Base-by-base conservation (phyloP, 345 rosid genomes). In the Excoecaria agallocha region DNA sequence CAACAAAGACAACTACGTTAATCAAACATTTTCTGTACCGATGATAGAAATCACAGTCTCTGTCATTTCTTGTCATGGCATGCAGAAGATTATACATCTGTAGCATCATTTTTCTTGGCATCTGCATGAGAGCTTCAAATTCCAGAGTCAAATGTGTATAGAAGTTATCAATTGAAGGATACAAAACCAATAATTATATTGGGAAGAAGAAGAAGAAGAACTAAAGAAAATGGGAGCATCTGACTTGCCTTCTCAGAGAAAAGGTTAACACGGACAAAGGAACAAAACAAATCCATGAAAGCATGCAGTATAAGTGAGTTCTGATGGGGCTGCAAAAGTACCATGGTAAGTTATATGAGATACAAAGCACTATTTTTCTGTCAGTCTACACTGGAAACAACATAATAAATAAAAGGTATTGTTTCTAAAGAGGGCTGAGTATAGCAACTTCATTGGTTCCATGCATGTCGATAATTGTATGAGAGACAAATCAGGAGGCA, bases 221-320 rank as follows among this genome's bases (percentile, higher is more conserved):
- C 59, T 15, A 60, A 49, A 66, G 63, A 63, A 43, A 19, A 24
- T 62, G 3, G 49, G 37, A 41, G 22, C 45, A 75, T 80, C 24
- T 69, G 60, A 86, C 88, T 87, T 88, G 82, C 99, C 99, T 93
- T 95, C 90, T 95, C 97, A 12, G 96, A 90, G 50, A 95, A 91
- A 77, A 95, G 91, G 83, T 89, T 95, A 71, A 91, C 99, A 50
- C 94, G 96, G 69, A 91, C 91, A 70, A 95, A 95, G 70, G 94
- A 90, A 81, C 99, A 95, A 80, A 93, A 95, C 75, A 95, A 93
- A 87, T 93, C 99, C 99, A 95, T 95, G 82, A 95, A 95, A 0
- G 97, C 96, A 66, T 95, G 96, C 56, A 95, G 87, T 75, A 95
- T 93, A 71, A 95, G 97, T 15, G 98, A 95, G 85, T 95, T 95